Evolutionary conservation across 345 rosid species (phyloP).

Genomic region (Combretum micranthum): DNA sequence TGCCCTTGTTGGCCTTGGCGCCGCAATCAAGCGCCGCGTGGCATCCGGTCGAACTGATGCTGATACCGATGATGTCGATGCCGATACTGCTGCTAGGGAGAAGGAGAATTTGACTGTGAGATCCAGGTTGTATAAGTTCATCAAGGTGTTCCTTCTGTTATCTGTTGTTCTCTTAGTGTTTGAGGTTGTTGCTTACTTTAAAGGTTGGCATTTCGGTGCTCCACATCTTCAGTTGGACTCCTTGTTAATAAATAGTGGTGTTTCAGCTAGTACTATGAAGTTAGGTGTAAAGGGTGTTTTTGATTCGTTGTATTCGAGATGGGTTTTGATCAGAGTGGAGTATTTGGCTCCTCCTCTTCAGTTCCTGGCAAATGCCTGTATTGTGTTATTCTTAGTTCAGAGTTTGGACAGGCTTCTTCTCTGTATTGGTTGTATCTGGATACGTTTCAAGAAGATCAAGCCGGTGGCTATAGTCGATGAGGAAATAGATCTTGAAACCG

Average conservation of each 20-base stretch:
- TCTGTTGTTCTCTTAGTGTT: slow-evolving; percentile 57
- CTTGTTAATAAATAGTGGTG: slow-evolving; percentile 16
- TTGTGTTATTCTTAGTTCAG: slow-evolving; percentile 77
- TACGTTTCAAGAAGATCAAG: slow-evolving; percentile 66
- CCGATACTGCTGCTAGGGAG: slow-evolving; percentile 9
- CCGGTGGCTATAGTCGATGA: slow-evolving; percentile 47
- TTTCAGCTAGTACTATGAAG: slow-evolving; percentile 17
- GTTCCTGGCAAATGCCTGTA: slow-evolving; percentile 76
- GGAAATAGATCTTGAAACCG: slow-evolving; percentile 59
- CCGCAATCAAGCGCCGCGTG: slow-evolving; percentile 63
- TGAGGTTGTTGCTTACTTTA: slow-evolving; percentile 68
- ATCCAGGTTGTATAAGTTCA: slow-evolving; percentile 53
- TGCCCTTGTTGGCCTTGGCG: slow-evolving; percentile 57
- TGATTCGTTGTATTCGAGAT: slow-evolving; percentile 55
- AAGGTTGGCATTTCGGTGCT: slow-evolving; percentile 80
- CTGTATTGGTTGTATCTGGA: slow-evolving; percentile 93
- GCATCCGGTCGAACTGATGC: slow-evolving; percentile 72
- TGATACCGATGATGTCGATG: slow-evolving; percentile 17
- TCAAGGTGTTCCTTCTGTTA: slow-evolving; percentile 63
- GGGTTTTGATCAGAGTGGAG: slow-evolving; percentile 80
- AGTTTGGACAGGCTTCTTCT: slow-evolving; percentile 77
- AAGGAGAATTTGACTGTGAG: slow-evolving; percentile 38
- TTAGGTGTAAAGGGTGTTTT: slow-evolving; percentile 47
- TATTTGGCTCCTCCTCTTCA: slow-evolving; percentile 92
- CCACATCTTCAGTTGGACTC: slow-evolving; percentile 57